These are phyloP conservation scores for Vigna hirtella DNA, from an alignment of 306 rosid species.

Conservation along the genomic window DNA sequence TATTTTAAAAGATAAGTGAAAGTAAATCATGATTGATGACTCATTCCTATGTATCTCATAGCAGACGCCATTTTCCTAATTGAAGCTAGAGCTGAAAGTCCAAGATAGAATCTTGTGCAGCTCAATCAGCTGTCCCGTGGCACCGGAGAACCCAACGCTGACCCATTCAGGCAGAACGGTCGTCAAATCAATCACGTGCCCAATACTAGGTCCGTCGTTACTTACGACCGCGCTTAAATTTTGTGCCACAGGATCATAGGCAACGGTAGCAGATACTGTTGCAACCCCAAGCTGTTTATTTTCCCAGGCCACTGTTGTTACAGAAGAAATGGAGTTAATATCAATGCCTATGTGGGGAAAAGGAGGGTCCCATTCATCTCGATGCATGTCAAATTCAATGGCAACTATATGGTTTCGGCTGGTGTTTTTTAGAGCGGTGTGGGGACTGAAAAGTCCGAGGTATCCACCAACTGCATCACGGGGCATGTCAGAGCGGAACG, in stretches of 20 bases:
- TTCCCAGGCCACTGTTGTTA: not conserved
- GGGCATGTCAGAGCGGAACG: conserved; percentile 37
- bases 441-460: conserved; percentile 46
- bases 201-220: not conserved
- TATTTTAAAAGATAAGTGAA: too few species aligned
- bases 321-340: conserved; percentile 39
- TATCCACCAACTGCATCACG: conserved; percentile 39
- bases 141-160: conserved; percentile 69
- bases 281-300: not conserved
- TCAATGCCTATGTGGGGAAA: conserved; percentile 50
- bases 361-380: conserved; percentile 46
- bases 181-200: conserved; percentile 28
- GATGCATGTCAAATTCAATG: conserved; percentile 50
- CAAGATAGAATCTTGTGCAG: conserved; percentile 54
- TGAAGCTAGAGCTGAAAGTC: conserved; percentile 46
- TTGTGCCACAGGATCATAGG: conserved; percentile 32
- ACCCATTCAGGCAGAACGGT: conserved; percentile 47
- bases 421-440: not conserved
- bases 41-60: too few species aligned
- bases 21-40: too few species aligned
- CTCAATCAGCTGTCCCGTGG: conserved; percentile 59
- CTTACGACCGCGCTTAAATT: conserved; percentile 7
- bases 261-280: conserved; percentile 36
- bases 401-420: conserved; percentile 31
- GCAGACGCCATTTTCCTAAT: not conserved